Evolutionary conservation across 2,329 filamentous ascomycete genomes (phyloP).

Genomic region (Podosphaera leucotricha): DNA sequence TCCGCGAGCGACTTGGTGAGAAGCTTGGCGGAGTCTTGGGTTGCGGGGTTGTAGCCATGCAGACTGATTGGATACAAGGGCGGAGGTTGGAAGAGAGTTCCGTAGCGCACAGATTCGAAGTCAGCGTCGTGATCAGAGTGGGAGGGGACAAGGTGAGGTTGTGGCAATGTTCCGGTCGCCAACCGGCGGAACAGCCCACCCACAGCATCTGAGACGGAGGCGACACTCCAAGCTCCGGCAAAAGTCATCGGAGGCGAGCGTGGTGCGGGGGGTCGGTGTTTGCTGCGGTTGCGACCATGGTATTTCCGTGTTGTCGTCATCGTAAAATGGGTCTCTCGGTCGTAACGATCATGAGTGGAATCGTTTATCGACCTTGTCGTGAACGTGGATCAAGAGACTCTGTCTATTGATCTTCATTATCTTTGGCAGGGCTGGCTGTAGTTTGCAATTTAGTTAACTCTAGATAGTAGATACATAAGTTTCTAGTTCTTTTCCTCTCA

Average conservation of each 20-base stretch:
- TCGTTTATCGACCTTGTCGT: too few species aligned
- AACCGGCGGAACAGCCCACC: constrained; percentile 47
- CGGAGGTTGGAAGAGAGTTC: constrained; percentile 72
- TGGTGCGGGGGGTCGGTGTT: background rate
- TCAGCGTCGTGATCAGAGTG: constrained; percentile 6
- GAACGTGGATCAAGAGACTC: too few species aligned
- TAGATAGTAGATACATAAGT: too few species aligned
- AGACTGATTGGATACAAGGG: constrained; percentile 64
- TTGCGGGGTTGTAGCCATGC: constrained; percentile 37
- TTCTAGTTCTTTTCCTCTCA: too few species aligned
- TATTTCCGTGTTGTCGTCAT: too few species aligned
- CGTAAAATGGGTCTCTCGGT: too few species aligned
- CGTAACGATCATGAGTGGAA: too few species aligned
- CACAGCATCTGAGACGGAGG: constrained; percentile 26
- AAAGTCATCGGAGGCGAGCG: background rate
- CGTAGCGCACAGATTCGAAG: constrained; percentile 26
- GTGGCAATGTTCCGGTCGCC: constrained; percentile 23
- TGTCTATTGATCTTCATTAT: too few species aligned
- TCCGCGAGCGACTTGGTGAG: constrained; percentile 57
- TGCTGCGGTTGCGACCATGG: too few species aligned
- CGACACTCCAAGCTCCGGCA: constrained; percentile 16
- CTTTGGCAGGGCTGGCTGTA: too few species aligned
- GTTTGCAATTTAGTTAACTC: too few species aligned
- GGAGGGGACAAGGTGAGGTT: constrained; percentile 6
- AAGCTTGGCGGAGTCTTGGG: constrained; percentile 35